A percentile compares a stretch with the other conserved stretches of the same genome.
These are phyloP conservation scores for Coemansia sp. DNA, from an alignment of 192 early-diverging fungal genomes.

Conservation along the genomic window DNA sequence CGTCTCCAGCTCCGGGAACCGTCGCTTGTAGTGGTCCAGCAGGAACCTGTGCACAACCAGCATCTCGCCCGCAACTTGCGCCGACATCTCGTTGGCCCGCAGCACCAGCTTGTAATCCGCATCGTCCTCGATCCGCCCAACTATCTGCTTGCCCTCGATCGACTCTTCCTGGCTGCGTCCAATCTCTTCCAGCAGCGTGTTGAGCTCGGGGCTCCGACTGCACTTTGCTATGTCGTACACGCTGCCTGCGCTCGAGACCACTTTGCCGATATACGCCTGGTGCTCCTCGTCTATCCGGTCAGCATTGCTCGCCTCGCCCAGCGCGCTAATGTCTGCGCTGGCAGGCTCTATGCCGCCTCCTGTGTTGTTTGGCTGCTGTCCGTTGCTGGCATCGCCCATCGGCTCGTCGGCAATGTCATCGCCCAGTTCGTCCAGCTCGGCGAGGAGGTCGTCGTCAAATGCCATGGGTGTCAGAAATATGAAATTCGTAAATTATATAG, in stretches of 20 bases:
- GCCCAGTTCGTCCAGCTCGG: slow-evolving; percentile 80
- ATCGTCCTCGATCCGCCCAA: slow-evolving; percentile 60
- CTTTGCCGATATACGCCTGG: slow-evolving; percentile 30
- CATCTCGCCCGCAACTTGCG: slow-evolving; percentile 87
- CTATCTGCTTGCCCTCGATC: neutral
- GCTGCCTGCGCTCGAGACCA: slow-evolving; percentile 43
- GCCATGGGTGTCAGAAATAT: slow-evolving; percentile 58
- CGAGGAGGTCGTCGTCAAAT: slow-evolving; percentile 81
- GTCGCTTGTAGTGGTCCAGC: slow-evolving; percentile 80
- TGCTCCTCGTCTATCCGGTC: slow-evolving; percentile 51
- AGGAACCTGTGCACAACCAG: slow-evolving; percentile 74
- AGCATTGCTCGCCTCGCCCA: slow-evolving; percentile 54
- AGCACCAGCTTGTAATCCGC: slow-evolving; percentile 88
- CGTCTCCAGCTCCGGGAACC: slow-evolving; percentile 91
- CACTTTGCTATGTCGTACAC: slow-evolving; percentile 68
- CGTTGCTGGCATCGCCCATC: neutral
- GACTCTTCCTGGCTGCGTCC: slow-evolving; percentile 3
- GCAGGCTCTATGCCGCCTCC: slow-evolving; percentile 6
- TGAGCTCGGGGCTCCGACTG: slow-evolving; percentile 58
- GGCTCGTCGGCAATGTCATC: slow-evolving; percentile 51
- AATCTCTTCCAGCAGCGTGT: slow-evolving; percentile 60
- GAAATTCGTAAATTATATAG: no score
- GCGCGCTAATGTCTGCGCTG: slow-evolving; percentile 42
- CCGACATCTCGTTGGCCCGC: slow-evolving; percentile 78
- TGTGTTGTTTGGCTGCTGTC: slow-evolving; percentile 26